A percentile compares a stretch with the other conserved stretches of the same genome.
Evolutionary conservation across 495 filamentous ascomycete species (phyloP).

Genomic region (Aspergillus saccharolyticus): DNA sequence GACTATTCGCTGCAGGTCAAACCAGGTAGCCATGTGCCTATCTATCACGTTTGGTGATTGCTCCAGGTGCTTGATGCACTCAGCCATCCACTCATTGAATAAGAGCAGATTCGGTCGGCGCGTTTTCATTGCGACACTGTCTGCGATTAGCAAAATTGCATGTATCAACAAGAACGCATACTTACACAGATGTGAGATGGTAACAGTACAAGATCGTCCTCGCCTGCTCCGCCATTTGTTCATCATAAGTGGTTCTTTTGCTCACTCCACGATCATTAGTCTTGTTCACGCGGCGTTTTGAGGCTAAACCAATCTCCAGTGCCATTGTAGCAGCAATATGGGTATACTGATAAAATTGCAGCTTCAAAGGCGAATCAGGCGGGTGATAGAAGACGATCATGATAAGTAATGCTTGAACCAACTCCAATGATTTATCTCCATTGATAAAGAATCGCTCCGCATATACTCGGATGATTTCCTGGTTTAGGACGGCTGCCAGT

Average conservation of each 20-base stretch:
- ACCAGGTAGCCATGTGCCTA: constrained; percentile 41
- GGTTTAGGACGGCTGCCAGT: constrained; percentile 41
- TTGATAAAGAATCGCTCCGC: constrained; percentile 44
- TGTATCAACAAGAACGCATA: neutral
- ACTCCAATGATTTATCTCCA: constrained; percentile 48
- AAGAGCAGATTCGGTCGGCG: constrained; percentile 47
- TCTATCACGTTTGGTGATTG: constrained; percentile 35
- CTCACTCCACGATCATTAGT: constrained; percentile 20
- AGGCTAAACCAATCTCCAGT: constrained; percentile 47
- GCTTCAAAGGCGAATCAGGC: constrained; percentile 38
- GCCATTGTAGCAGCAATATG: constrained; percentile 53
- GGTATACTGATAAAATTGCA: constrained; percentile 52
- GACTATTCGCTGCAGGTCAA: constrained; percentile 40
- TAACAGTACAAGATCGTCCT: constrained; percentile 46
- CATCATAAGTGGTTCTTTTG: constrained; percentile 23
- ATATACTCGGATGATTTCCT: constrained; percentile 43
- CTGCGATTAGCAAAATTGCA: constrained; percentile 4
- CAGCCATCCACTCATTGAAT: constrained; percentile 45
- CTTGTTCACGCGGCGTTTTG: constrained; percentile 24
- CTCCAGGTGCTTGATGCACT: constrained; percentile 41
- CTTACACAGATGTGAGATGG: constrained; percentile 41
- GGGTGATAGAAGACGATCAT: constrained; percentile 49
- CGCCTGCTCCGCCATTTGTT: constrained; percentile 36
- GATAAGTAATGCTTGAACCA: constrained; percentile 47
- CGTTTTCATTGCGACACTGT: constrained; percentile 47